Base-by-base conservation (phyloP, 2,329 filamentous ascomycete genomes). In the Akanthomyces muscarius region DNA sequence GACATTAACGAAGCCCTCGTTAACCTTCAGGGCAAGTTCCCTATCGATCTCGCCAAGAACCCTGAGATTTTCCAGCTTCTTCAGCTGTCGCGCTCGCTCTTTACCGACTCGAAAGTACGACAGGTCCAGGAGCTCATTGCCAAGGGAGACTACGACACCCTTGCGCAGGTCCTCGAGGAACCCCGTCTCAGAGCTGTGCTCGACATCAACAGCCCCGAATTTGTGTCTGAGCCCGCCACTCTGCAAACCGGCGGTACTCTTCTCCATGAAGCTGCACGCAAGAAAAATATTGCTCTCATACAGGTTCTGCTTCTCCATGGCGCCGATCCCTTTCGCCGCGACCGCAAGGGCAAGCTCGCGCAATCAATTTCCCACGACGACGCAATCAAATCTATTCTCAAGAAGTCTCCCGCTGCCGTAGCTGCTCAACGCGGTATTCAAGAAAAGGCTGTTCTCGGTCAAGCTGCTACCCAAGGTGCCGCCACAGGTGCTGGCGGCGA, bases 311-410 rank as follows among this genome's bases (percentile, higher is more conserved):
- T 99, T 44, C 86, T 98, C 59, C 96, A 98, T 71, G 95, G 95
- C 13, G 95, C 94, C 13, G 95, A 99, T 75, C 95, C 95, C 0
- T 99, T 99, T 78, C 88, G 92, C 62, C 87, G 95, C 65, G 95
- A 99, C 76, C 90, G 92, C 69, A 97, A 92, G 77, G 95, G 95
- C 55, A 98, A 96, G 76, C 83, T 99, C 38, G 92, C 95, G 3
- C 95, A 99, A 73, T 94, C 97, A 75, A 89, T 97, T 52, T 98
- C 95, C 59, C 97, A 95, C 72, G 95, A 99, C 73, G 95, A 99
- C 71, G 86, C 86, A 64, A 97, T 92, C 18, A 86, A 89, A 64
- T 87, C 90, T 11, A 94, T 99, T 71, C 79, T 99, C 54, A 99
- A 98, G 78, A 91, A 89, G 70, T 98, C 94, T 0, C 95, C 95